These are phyloP conservation scores for Saitozyma sp. DNA, from an alignment of 768 basidiomycete species.

Conservation along the genomic window DNA sequence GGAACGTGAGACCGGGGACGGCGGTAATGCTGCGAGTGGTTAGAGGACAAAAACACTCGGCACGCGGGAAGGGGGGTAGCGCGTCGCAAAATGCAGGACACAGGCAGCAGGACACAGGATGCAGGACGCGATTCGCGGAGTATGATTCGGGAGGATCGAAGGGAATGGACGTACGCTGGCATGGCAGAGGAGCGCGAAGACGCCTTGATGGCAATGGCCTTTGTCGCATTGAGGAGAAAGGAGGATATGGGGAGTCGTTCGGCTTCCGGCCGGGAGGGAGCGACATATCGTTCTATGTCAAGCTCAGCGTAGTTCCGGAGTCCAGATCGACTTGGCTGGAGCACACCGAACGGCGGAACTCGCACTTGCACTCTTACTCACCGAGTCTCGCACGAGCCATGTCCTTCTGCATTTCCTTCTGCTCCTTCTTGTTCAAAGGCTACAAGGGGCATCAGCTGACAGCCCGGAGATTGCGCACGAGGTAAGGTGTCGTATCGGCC, in stretches of 20 bases:
- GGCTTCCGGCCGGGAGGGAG: conserved; percentile 13
- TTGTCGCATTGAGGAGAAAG: conserved; percentile 10
- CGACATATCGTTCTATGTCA: conserved; percentile 14
- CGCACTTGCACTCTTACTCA: conserved; percentile 2
- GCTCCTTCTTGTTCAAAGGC: conserved; percentile 33
- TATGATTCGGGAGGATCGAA: background rate
- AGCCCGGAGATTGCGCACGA: too few relatives aligned
- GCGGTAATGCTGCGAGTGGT: background rate
- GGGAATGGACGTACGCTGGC: conserved; percentile 4
- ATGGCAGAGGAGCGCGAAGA: background rate
- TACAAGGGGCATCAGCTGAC: conserved; percentile 2
- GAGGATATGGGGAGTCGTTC: conserved; percentile 18
- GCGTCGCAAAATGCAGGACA: too few relatives aligned
- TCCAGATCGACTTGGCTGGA: background rate
- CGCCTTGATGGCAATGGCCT: conserved; percentile 3
- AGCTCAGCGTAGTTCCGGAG: background rate
- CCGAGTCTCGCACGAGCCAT: conserved; percentile 25
- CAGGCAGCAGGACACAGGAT: too few relatives aligned
- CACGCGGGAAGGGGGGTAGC: too few relatives aligned
- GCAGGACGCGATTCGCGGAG: background rate
- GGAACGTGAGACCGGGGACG: conserved; percentile 15
- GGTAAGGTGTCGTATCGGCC: background rate
- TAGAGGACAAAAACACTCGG: too few relatives aligned
- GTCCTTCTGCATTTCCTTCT: conserved; percentile 21
- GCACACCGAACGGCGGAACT: too few relatives aligned